Conservation (phyloP, 1,284 basidiomycete species). For the Clitocybe nebularis region DNA sequence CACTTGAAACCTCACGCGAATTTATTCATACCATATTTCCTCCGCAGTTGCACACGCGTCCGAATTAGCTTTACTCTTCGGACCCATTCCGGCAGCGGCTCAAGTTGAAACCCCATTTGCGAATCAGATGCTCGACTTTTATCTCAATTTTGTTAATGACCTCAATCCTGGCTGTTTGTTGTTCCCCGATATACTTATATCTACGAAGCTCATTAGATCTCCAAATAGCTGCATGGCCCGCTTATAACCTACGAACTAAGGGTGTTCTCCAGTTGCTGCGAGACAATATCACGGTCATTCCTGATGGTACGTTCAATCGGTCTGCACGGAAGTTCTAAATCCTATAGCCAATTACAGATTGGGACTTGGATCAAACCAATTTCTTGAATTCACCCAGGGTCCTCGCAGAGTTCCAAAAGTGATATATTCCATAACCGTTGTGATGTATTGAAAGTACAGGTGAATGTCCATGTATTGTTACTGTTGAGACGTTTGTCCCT, state of each 20-base stretch:
- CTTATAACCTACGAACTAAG: slow-evolving; percentile 29
- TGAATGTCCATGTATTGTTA: too few relatives aligned
- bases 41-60: slow-evolving; percentile 51
- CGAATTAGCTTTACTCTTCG: slow-evolving; percentile 47
- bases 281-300: slow-evolving; percentile 45
- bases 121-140: slow-evolving; percentile 45
- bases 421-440: too few relatives aligned
- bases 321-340: background rate
- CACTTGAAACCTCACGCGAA: background rate
- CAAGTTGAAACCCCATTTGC: slow-evolving; percentile 42
- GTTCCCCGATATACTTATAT: slow-evolving; percentile 1
- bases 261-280: slow-evolving; percentile 44
- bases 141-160: slow-evolving; percentile 51
- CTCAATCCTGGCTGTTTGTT: slow-evolving; percentile 48
- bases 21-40: background rate
- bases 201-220: slow-evolving; percentile 1
- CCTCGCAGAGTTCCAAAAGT: slow-evolving; percentile 46
- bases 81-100: slow-evolving; percentile 35
- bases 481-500: too few relatives aligned
- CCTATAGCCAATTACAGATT: slow-evolving; percentile 30
- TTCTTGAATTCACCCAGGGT: slow-evolving; percentile 40
- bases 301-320: slow-evolving; percentile 39
- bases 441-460: too few relatives aligned
- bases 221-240: slow-evolving; percentile 39
- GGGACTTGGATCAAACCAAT: slow-evolving; percentile 34